Base-by-base conservation (phyloP, 495 filamentous ascomycete genomes). In the Podospora bellae-mahoneyi region DNA sequence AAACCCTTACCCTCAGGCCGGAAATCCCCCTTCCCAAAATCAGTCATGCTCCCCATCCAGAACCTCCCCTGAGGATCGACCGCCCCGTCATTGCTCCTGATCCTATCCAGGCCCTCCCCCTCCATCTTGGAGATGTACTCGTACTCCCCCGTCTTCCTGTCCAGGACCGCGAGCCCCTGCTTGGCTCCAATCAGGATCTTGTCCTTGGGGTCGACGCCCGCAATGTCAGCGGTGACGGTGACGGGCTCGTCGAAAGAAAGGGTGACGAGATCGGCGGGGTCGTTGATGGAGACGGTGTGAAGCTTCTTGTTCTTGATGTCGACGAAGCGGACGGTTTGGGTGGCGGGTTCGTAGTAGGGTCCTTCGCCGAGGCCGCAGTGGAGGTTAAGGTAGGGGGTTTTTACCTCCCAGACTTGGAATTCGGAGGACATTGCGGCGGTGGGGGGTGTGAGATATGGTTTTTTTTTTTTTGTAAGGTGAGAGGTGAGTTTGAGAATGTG, bases 31-130 rank as follows among this genome's bases (percentile, higher is more conserved):
- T 83, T 70, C 60, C 80, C 79, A 75, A 87, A 84, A 72, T 97
- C 93, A 70, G 91, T 94, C 92, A 97, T 96, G 53, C 87, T 84
- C n/a, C 92, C 91, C 9, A 91, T 84, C 92, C 93, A 97, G 78
- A 94, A 94, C 57, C 93, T 83, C 62, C 93, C 94, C 64, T 89
- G 82, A 56, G 88, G 89, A 75, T 97, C 93, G 64, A 91, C 87
- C 6, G 87, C 89, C 54, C 93, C 94, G 74, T 97, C 93, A 74
- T 97, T 97, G 79, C 83, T 84, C 62, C 90, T 81, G 71, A 89
- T 71, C 56, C 84, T 77, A 18, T 80, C 82, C 7, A 78, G 79
- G 60, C 73, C 83, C 18, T 80, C 84, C 15, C 78, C 79, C 64
- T 72, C 69, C 68, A 84, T 82, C 70, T 73, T 77, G 39, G 73